Conservation (phyloP, 805 yeast species). For the Wickerhamomyces hampshirensis region DNA sequence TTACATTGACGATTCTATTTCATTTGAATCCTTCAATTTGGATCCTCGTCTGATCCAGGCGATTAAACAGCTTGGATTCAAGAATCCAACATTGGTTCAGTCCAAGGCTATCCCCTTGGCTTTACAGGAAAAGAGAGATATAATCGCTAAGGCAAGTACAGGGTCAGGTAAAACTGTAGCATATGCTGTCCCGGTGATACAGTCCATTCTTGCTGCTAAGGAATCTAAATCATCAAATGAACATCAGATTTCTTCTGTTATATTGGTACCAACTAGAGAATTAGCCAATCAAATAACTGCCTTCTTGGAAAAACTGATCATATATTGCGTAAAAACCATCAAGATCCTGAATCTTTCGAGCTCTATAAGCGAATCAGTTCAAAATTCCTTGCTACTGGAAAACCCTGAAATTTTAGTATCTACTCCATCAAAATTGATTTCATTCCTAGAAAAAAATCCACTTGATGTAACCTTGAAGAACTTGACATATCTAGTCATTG, state of each 20-base stretch:
- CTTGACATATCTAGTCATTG: slow-evolving; percentile 74
- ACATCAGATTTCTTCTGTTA: slow-evolving; percentile 35
- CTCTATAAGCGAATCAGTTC: slow-evolving; percentile 66
- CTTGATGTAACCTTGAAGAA: slow-evolving; percentile 46
- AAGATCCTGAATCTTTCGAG: slow-evolving; percentile 57
- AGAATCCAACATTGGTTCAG: slow-evolving; percentile 86
- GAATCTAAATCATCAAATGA: slow-evolving; percentile 24
- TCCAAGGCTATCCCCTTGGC: slow-evolving; percentile 91
- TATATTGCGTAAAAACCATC: slow-evolving; percentile 66
- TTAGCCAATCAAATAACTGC: slow-evolving; percentile 78
- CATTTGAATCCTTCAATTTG: slow-evolving; percentile 72
- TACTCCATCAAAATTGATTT: slow-evolving; percentile 78
- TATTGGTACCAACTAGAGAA: slow-evolving; percentile 92
- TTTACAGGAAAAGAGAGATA: slow-evolving; percentile 82
- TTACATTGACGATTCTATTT: slow-evolving; percentile 62
- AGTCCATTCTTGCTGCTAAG: slow-evolving; percentile 53
- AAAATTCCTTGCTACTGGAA: slow-evolving; percentile 62
- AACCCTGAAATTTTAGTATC: slow-evolving; percentile 79
- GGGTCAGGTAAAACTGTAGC: slow-evolving; percentile 97
- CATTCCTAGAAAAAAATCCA: slow-evolving; percentile 43
- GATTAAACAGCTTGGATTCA: slow-evolving; percentile 70
- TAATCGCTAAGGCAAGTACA: slow-evolving; percentile 89
- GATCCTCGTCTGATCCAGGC: slow-evolving; percentile 87
- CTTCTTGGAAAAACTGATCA: slow-evolving; percentile 62
- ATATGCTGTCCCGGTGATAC: slow-evolving; percentile 81